Evolutionary conservation across 2,329 filamentous ascomycete genomes (phyloP), one percentile per base, ranked within the genome.

Genomic region (Pestalotiopsis sp.): DNA sequence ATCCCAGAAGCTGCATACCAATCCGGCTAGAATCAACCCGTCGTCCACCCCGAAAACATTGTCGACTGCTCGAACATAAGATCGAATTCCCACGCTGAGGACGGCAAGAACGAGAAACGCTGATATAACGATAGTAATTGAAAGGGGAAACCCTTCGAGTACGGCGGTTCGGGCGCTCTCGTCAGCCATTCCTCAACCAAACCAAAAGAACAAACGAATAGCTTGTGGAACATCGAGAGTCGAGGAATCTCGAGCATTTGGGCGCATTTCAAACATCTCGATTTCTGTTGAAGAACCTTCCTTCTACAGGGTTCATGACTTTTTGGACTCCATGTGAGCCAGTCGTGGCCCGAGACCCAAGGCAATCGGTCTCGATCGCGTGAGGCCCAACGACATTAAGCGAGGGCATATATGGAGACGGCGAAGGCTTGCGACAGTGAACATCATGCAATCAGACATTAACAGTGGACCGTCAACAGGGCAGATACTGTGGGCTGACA

Each of bases 21-120:
- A 20, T n/a, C 41, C 63, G 13, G 63, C 63, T 27, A 65, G 17
- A 23, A 65, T 38, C 17, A 65, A 57, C 11, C 20, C 49, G 27
- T 65, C 63, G 17, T 65, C 41, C 20, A 65, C 39, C 3, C 63
- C 63, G 27, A 65, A 65, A 14, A 65, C 41, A 4, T 65, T 55
- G 45, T 65, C 63, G 17, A 14, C 38, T 13, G 38, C 39, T 3
- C 63, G 63, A 2, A 65, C 25, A 38, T 65, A 65, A 2, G 63
- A 55, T n/a, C 63, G 23, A 23, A 65, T 14, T 31, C 20, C 20
- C 4, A 65, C 63, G n/a, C 41, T 57, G 23, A 23, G 11, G 9
- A 65, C 3, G 14, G 41, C 23, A 13, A 65, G 23, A n/a, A 65
- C 3, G 23, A 65, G 63, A 13, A 36, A 55, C 13, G 55, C 27